Evolutionary conservation across 495 filamentous ascomycete species (phyloP).

Genomic region (Penicillium manginii): DNA sequence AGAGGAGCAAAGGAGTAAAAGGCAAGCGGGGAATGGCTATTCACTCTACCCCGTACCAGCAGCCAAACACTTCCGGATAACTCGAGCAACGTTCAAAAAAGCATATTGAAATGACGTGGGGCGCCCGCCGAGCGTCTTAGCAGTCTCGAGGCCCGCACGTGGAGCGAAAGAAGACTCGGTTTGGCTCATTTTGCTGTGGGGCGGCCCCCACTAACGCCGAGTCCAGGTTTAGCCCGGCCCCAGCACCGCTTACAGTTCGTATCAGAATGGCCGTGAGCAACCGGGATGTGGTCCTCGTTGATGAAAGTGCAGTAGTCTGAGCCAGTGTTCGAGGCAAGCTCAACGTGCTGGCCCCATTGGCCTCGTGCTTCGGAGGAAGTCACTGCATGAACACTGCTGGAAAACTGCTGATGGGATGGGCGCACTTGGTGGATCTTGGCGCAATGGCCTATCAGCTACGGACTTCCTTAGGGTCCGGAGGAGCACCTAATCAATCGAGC

Average conservation of each 20-base stretch:
- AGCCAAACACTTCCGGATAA: conserved; percentile 4
- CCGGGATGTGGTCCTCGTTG: not conserved
- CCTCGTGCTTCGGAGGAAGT: conserved; percentile 5
- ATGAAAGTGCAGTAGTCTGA: not conserved
- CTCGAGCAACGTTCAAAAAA: conserved; percentile 13
- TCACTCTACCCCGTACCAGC: not conserved
- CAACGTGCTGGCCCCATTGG: conserved; percentile 18
- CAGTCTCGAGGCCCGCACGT: conserved; percentile 22
- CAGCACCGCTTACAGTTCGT: not conserved
- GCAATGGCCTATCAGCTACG: not conserved
- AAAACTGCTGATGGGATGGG: not conserved
- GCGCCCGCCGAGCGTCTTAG: conserved; percentile 17
- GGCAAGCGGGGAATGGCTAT: not conserved
- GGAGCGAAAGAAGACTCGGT: conserved; percentile 8
- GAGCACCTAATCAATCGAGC: conserved; percentile 1
- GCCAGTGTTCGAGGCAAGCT: conserved; percentile 3
- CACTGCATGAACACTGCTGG: not conserved
- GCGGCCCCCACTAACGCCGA: not conserved
- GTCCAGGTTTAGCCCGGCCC: not conserved
- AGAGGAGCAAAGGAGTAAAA: not conserved
- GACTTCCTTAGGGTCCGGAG: not conserved
- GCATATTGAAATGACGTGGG: conserved; percentile 15
- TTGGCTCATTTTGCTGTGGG: conserved; percentile 11
- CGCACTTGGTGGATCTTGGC: not conserved
- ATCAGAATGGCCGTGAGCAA: not conserved